A percentile compares a stretch with the other conserved stretches of the same genome.
phyloP scores from a whole-genome alignment of 345 rosid species.

The Populus euphratica region DNA sequence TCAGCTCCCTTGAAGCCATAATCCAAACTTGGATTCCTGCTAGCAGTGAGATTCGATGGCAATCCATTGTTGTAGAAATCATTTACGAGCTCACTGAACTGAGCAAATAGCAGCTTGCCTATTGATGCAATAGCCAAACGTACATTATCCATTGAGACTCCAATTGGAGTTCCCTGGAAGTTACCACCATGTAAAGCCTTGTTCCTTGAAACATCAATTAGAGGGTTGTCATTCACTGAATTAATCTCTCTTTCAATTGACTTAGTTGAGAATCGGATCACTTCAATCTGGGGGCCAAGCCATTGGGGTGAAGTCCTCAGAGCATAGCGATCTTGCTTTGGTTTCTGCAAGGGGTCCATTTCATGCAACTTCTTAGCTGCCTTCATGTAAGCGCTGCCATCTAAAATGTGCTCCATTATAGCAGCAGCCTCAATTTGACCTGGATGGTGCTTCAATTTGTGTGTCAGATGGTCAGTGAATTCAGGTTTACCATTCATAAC shows the following conservation, averaged over 20 bases:
- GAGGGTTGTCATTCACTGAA: conserved; percentile 22
- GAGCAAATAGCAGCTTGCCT: conserved; percentile 24
- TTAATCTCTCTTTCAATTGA: conserved; percentile 30
- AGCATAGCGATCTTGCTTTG: conserved; percentile 26
- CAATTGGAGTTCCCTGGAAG: conserved; percentile 27
- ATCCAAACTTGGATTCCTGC: conserved; percentile 25
- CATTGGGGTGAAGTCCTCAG: conserved; percentile 24
- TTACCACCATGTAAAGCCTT: conserved; percentile 24
- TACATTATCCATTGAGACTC: conserved; percentile 25
- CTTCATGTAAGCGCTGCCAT: conserved; percentile 20
- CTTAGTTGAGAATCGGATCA: conserved; percentile 21
- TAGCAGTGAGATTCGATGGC: conserved; percentile 25
- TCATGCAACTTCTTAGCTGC: conserved; percentile 22
- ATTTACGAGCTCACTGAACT: conserved; percentile 24
- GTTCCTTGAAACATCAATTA: conserved; percentile 26
- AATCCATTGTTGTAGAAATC: conserved; percentile 26
- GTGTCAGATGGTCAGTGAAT: conserved; percentile 25
- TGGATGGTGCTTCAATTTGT: conserved; percentile 28
- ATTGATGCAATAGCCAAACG: conserved; percentile 21
- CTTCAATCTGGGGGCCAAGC: conserved; percentile 27
- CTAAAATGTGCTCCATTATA: conserved; percentile 27
- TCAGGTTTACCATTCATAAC: conserved; percentile 31
- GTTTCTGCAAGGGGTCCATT: conserved; percentile 25
- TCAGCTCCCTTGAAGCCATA: conserved; percentile 28
- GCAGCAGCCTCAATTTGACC: conserved; percentile 32